Evolutionary conservation across 176 grass and related monocot genomes (phyloP).

Genomic region (Canna indica): DNA sequence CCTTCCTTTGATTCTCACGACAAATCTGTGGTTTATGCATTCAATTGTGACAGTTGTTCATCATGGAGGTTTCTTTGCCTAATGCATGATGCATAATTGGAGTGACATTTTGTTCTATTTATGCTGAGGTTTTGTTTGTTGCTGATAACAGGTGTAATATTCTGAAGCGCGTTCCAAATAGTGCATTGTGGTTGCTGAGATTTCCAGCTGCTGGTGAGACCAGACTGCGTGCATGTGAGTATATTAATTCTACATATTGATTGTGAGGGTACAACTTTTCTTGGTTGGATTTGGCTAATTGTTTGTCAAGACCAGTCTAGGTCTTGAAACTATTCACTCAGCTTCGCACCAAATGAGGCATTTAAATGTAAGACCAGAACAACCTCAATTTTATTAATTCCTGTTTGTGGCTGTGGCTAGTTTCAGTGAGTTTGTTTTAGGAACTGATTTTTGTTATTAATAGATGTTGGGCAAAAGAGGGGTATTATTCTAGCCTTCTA

Average conservation of each 20-base stretch:
- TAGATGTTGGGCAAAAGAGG: no score
- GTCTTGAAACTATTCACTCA: neutral
- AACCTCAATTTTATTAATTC: neutral
- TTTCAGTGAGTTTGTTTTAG: neutral
- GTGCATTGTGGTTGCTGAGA: slow-evolving; percentile 68
- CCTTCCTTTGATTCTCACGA: neutral
- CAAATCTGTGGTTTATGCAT: no score
- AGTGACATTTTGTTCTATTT: neutral
- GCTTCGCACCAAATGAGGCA: neutral
- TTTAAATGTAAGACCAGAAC: neutral
- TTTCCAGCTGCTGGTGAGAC: slow-evolving; percentile 74
- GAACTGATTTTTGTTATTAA: no score
- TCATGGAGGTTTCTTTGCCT: neutral
- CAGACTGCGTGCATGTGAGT: slow-evolving; percentile 76
- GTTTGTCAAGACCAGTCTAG: neutral
- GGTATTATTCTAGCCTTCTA: no score
- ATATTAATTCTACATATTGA: neutral
- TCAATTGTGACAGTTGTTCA: neutral
- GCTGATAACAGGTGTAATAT: slow-evolving; percentile 66
- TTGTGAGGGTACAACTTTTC: neutral
- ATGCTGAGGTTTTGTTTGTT: slow-evolving; percentile 2
- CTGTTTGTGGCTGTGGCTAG: neutral
- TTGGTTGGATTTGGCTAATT: neutral
- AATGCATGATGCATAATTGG: neutral
- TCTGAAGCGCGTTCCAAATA: slow-evolving; percentile 69